phyloP scores from a whole-genome alignment of 2,329 filamentous ascomycete species.

The Akanthomyces dipterigenus region DNA sequence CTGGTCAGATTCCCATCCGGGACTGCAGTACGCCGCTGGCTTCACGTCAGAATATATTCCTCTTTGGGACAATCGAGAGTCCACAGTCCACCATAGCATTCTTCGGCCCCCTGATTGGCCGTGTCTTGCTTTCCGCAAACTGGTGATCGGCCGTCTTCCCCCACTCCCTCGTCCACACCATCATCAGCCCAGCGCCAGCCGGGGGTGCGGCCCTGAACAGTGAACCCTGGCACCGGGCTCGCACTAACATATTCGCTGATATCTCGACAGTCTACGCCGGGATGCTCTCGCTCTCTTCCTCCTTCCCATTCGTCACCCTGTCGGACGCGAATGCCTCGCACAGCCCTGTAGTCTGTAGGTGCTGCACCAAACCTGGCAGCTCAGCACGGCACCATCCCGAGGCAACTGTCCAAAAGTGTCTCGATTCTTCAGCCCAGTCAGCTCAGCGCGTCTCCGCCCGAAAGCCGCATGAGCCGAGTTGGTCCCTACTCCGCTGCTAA shows the following conservation, averaged over 20 bases:
- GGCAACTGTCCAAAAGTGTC: background rate
- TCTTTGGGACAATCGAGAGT: background rate
- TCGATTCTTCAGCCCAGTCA: background rate
- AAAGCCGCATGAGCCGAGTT: background rate
- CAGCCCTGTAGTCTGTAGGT: background rate
- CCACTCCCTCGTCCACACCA: background rate
- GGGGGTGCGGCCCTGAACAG: background rate
- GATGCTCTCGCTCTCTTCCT: background rate
- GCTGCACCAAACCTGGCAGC: background rate
- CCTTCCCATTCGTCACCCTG: background rate
- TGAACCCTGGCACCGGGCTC: no score
- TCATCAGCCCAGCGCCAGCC: background rate
- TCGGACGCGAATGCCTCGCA: background rate
- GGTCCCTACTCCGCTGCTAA: background rate
- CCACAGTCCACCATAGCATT: background rate
- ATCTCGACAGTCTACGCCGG: background rate
- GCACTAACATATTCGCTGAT: background rate
- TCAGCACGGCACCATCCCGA: background rate
- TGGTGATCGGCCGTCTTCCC: background rate
- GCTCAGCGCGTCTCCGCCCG: background rate
- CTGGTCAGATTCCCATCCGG: background rate
- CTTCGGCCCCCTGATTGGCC: background rate
- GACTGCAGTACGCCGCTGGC: background rate
- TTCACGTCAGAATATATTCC: conserved; percentile 9
- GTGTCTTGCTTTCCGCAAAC: background rate